Percentiles rank a stretch among this genome's conserved stretches.
These are phyloP conservation scores for Aspergillus ochraceus DNA, from an alignment of 2,329 filamentous ascomycete genomes.

Conservation along the genomic window DNA sequence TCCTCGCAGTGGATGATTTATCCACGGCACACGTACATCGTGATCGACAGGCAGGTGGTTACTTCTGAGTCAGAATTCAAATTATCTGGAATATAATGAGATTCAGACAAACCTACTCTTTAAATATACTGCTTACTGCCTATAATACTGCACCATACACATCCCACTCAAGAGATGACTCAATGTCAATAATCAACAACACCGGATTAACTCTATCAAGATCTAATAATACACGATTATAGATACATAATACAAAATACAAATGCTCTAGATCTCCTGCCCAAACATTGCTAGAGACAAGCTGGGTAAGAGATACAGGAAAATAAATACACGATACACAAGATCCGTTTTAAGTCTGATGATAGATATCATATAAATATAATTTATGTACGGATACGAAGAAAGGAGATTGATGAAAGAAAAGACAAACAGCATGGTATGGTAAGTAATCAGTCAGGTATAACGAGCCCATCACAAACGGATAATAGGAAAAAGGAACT, in stretches of 20 bases:
- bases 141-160: too few species aligned
- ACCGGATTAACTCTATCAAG: too few species aligned
- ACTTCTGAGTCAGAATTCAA: too few species aligned
- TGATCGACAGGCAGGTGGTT: too few species aligned
- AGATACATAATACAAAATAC: not conserved
- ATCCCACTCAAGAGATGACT: too few species aligned
- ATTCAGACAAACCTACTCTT: too few species aligned
- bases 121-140: too few species aligned
- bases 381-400: constrained; percentile 3
- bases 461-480: not conserved
- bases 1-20: constrained; percentile 8
- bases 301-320: not conserved
- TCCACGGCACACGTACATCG: constrained; percentile 9
- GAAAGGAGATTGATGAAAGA: not conserved
- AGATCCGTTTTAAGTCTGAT: constrained; percentile 3
- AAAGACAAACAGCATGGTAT: not conserved
- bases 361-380: constrained; percentile 8
- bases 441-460: not conserved
- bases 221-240: not conserved
- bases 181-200: too few species aligned
- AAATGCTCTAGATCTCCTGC: not conserved
- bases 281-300: not conserved
- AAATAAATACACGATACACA: not conserved
- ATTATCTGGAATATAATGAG: too few species aligned
- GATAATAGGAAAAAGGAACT: not conserved